Evolutionary conservation across 2,329 filamentous ascomycete genomes (phyloP).

Genomic region (Nemania sp.): DNA sequence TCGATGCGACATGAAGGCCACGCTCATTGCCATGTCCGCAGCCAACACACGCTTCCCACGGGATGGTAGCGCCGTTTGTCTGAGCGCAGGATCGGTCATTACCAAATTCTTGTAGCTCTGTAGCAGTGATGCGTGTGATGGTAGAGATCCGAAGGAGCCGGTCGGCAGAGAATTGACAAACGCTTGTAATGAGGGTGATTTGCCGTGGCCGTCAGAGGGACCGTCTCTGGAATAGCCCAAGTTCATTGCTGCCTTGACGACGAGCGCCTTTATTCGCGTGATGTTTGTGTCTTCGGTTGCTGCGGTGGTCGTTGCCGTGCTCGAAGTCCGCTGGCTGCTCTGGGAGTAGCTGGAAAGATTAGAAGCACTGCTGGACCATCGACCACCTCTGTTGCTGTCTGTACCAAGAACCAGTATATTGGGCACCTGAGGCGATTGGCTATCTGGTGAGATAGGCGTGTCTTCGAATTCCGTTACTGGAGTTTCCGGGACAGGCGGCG

Average conservation of each 20-base stretch:
- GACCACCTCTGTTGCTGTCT: slow-evolving; percentile 61
- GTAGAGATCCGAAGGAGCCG: slow-evolving; percentile 75
- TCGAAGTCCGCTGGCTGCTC: slow-evolving; percentile 65
- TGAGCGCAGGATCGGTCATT: slow-evolving; percentile 70
- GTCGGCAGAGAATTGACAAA: slow-evolving; percentile 77
- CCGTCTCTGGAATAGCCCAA: slow-evolving; percentile 72
- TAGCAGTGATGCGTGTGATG: slow-evolving; percentile 72
- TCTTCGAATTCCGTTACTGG: slow-evolving; percentile 96
- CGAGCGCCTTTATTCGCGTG: slow-evolving; percentile 74
- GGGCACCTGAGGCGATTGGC: slow-evolving; percentile 72
- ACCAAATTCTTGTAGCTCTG: slow-evolving; percentile 82
- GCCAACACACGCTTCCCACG: slow-evolving; percentile 65
- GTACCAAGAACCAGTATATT: slow-evolving; percentile 89
- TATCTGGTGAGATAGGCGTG: slow-evolving; percentile 79
- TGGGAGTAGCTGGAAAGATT: slow-evolving; percentile 81
- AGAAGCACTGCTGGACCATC: slow-evolving; percentile 82
- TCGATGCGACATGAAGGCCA: slow-evolving; percentile 72
- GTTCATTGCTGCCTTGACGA: slow-evolving; percentile 84
- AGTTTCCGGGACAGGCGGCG: slow-evolving; percentile 72
- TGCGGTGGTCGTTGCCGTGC: slow-evolving; percentile 72
- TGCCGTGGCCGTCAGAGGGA: slow-evolving; percentile 45
- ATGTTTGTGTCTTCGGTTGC: slow-evolving; percentile 75
- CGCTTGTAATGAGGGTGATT: slow-evolving; percentile 62
- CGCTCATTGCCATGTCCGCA: slow-evolving; percentile 77
- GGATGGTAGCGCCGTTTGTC: slow-evolving; percentile 56